Evolutionary conservation across 805 yeast species (phyloP), one percentile per base, ranked within the genome.

Genomic region (Saturnispora silvae): DNA sequence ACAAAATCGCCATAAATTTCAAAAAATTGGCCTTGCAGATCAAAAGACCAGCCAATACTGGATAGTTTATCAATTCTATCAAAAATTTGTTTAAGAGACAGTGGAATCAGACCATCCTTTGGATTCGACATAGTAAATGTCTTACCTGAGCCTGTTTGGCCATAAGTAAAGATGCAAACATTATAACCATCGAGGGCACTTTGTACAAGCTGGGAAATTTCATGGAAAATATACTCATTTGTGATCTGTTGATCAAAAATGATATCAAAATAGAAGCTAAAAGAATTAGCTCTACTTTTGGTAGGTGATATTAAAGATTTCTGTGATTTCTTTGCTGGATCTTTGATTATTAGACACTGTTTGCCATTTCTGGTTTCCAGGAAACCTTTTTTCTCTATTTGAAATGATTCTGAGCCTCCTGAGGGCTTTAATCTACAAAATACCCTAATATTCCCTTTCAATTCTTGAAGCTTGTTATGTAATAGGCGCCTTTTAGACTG

Each of bases 91-190:
- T 62, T 56, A 11, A 87, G 67, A 0, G 96, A 81, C 14, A 72
- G 64, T 1, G 94, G 85, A 24, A 86, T 84, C 64, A 89, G 73
- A 13, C 98, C 97, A 50, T 79, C 80, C 1, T 57, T 50, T 0
- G 70, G 60, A 19, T 68, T 61, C 2, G 86, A 70, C 97, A 89
- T 92, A 0, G 98, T 92, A 54, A 60, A 78, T 0, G 97, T 89
- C 54, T 89, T 89, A 3, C 98, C 98, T 0, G 96, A 80, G 0
- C 92, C 95, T 0, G 98, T 92, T 57, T 89, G 98, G 1, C 98
- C 98, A 55, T 92, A 89, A 0, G 97, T 95, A 62, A 89, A 85
- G 2, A 92, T 83, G 56, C 96, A 86, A 3, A 86, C 95, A 48
- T 85, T 85, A 51, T 67, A 77, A 0, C 98, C 98, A 57, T 89